phyloP scores from a whole-genome alignment of 208 protist genomes.

The Porcisia deanei region DNA sequence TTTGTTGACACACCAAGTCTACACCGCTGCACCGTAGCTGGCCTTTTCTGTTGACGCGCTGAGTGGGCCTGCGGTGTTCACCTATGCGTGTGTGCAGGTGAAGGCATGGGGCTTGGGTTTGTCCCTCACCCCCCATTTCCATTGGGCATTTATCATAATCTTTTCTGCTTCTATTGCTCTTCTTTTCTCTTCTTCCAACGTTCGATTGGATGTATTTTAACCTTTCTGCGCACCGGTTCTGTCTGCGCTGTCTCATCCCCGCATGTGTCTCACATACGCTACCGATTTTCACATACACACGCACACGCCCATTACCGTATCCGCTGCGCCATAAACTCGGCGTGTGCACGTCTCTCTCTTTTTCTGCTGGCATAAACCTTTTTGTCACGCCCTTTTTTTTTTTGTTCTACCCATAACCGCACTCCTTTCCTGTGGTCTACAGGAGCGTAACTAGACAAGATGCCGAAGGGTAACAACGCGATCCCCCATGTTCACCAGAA shows the following conservation, averaged over 20 bases:
- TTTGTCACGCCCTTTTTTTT: no score
- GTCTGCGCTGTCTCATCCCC: neutral
- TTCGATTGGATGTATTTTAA: neutral
- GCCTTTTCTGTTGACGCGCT: neutral
- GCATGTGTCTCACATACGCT: neutral
- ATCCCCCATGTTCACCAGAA: constrained; percentile 96
- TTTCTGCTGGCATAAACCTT: neutral
- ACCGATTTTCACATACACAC: neutral
- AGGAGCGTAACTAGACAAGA: constrained; percentile 46
- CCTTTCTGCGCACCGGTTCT: neutral
- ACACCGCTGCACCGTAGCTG: neutral
- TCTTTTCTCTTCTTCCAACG: neutral
- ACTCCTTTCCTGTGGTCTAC: neutral
- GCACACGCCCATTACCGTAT: neutral
- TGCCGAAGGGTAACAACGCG: constrained; percentile 97
- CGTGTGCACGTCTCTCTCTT: neutral
- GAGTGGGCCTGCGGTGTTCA: neutral
- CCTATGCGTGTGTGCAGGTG: neutral
- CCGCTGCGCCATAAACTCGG: neutral
- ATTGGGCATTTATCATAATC: neutral
- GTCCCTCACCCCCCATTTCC: neutral
- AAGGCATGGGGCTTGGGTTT: neutral
- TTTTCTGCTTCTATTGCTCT: neutral
- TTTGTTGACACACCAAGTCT: neutral
- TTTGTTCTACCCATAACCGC: neutral